Evolutionary conservation across 2,329 filamentous ascomycete genomes (phyloP).

Genomic region (Alternaria sp.): DNA sequence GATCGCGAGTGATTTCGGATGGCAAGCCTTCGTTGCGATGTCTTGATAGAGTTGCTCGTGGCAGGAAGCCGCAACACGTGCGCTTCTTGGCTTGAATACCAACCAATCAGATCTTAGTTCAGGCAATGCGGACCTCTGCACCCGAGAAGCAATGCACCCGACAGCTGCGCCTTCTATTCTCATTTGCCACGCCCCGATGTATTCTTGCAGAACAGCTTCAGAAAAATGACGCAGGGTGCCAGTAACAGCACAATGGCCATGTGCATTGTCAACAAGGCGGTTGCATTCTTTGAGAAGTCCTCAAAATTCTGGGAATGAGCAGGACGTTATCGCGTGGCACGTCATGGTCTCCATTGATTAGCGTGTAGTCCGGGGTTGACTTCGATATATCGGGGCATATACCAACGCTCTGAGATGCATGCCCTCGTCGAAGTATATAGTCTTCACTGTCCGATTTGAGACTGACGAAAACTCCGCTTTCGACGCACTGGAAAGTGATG

Average conservation of each 20-base stretch:
- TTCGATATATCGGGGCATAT: neutral
- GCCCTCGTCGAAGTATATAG: neutral
- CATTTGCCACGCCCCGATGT: neutral
- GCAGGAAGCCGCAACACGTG: constrained; percentile 5
- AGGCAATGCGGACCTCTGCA: constrained; percentile 4
- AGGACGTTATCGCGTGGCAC: neutral
- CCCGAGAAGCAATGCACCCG: constrained; percentile 12
- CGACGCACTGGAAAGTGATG: too few relatives aligned
- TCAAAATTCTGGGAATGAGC: neutral
- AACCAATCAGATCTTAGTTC: constrained; percentile 13
- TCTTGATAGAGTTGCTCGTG: constrained; percentile 4
- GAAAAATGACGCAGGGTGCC: constrained; percentile 7
- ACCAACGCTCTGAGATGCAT: neutral
- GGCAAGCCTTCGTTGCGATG: neutral
- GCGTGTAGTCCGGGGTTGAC: neutral
- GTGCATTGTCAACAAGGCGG: constrained; percentile 11
- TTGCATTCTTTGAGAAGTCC: neutral
- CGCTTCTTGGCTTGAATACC: neutral
- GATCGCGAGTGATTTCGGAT: neutral
- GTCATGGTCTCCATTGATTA: neutral
- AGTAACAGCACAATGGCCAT: constrained; percentile 3
- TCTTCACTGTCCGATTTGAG: neutral
- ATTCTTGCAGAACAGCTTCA: neutral
- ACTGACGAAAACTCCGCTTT: too few relatives aligned
- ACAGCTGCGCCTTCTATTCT: neutral